Percentiles rank a stretch among this genome's conserved stretches.
Conservation (phyloP, 805 yeast genomes). For the Barnettozyma vustinii region DNA sequence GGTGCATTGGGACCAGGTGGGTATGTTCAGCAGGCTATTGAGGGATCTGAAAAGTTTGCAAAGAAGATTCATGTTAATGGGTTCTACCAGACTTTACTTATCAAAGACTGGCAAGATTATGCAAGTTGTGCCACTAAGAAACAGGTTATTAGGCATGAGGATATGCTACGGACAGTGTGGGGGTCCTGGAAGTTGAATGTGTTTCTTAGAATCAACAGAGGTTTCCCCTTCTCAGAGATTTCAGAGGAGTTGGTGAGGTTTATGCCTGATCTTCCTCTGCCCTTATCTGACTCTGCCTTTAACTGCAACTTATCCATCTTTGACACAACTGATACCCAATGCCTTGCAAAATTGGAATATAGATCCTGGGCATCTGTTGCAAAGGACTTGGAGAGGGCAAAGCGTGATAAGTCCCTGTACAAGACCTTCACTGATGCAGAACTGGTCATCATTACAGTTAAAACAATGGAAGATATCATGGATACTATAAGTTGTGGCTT, state of each 20-base stretch:
- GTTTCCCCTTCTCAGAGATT: slow-evolving; percentile 28
- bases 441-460: slow-evolving; percentile 26
- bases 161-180: slow-evolving; percentile 33
- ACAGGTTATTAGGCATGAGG: slow-evolving; percentile 31
- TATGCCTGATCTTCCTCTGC: slow-evolving; percentile 31
- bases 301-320: slow-evolving; percentile 20
- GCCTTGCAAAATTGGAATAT: slow-evolving; percentile 11
- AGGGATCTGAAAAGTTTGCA: slow-evolving; percentile 23
- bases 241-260: slow-evolving; percentile 23
- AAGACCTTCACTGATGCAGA: slow-evolving; percentile 25
- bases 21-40: slow-evolving; percentile 23
- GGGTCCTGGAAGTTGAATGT: slow-evolving; percentile 32
- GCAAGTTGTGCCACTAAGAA: slow-evolving; percentile 26
- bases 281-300: slow-evolving; percentile 22
- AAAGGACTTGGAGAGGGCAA: slow-evolving; percentile 11
- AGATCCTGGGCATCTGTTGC: slow-evolving; percentile 17
- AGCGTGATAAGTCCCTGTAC: slow-evolving; percentile 3
- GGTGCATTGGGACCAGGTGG: slow-evolving; percentile 29
- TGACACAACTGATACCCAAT: slow-evolving; percentile 13
- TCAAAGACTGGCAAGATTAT: slow-evolving; percentile 24
- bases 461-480: slow-evolving; percentile 31
- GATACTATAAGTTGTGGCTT: slow-evolving; percentile 26
- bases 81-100: slow-evolving; percentile 10
- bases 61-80: slow-evolving; percentile 17
- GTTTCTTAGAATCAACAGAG: slow-evolving; percentile 30